Evolutionary conservation across 768 basidiomycete genomes (phyloP).

Genomic region (Pleurotus ostreatus): DNA sequence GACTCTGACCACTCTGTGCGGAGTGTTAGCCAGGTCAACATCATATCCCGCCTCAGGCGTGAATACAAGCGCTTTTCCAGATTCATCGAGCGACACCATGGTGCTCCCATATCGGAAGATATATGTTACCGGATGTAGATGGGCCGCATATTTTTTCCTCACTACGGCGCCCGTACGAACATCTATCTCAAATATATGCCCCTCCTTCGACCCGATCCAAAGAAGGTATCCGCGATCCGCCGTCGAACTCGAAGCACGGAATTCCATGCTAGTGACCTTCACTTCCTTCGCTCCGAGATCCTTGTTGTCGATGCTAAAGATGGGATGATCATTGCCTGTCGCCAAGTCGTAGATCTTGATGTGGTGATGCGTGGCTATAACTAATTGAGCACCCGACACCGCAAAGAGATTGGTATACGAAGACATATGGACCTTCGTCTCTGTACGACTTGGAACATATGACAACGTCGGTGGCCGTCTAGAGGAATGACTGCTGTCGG

Average conservation of each 20-base stretch:
- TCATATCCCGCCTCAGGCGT: slow-evolving; percentile 42
- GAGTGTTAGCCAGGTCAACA: slow-evolving; percentile 41
- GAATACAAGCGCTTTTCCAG: slow-evolving; percentile 80
- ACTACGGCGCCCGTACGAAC: slow-evolving; percentile 53
- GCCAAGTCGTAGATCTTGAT: slow-evolving; percentile 63
- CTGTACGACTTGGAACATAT: slow-evolving; percentile 34
- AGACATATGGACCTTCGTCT: slow-evolving; percentile 54
- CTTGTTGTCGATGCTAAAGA: slow-evolving; percentile 55
- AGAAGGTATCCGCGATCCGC: slow-evolving; percentile 56
- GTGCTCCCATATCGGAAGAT: slow-evolving; percentile 68
- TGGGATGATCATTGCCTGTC: slow-evolving; percentile 34
- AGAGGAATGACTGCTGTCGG: slow-evolving; percentile 67
- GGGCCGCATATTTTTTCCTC: slow-evolving; percentile 56
- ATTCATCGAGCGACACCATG: slow-evolving; percentile 84
- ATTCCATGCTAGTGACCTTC: slow-evolving; percentile 75
- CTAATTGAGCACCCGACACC: slow-evolving; percentile 53
- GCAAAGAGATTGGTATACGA: slow-evolving; percentile 52
- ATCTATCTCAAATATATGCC: slow-evolving; percentile 82
- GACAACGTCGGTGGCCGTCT: slow-evolving; percentile 43
- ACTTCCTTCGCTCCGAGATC: slow-evolving; percentile 61
- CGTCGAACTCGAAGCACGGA: slow-evolving; percentile 47
- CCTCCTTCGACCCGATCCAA: slow-evolving; percentile 92
- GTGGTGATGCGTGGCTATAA: slow-evolving; percentile 55
- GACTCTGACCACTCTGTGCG: slow-evolving; percentile 60
- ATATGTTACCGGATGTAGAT: slow-evolving; percentile 61